Base-by-base conservation (phyloP, 306 rosid species). In the Crotalaria pallida region DNA sequence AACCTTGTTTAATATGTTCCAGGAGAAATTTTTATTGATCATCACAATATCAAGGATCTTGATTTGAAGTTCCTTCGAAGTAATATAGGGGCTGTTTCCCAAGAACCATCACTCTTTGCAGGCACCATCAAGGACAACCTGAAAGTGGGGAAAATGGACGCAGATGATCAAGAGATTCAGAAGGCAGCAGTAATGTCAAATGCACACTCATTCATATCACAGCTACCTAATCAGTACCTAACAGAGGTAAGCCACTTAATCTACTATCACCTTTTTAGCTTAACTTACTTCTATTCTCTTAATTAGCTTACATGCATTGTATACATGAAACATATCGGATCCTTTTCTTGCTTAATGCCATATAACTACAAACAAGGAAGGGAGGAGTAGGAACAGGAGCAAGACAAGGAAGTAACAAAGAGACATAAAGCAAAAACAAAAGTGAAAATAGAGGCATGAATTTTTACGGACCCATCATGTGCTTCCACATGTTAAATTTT, bases 41-140 rank as follows among this genome's bases (percentile, higher is more conserved):
- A 67, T 65, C 82, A 72, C 36, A 86, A 83, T 61, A 84, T 89
- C 77, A 87, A 86, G 83, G 88, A 85, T 72, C 79, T 92, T 71
- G 82, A 87, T 69, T 71, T 89, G 81, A 89, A 84, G 86, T 89
- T 86, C 81, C 83, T 92, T 18, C 77, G 95, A 70, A 74, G 86
- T 48, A 89, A 86, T 72, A 68, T 87, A 61, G 96, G 96, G 70
- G 80, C 80, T 16, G 98, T 92, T 79, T 87, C 87, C 34, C 96
- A 92, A 74, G 98, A 92, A 67, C 96, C 98, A 19, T 72, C 90
- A 41, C 88, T 89, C 8, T 92, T 87, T 79, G 56, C 84, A 40
- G 95, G 95, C 29, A 89, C 92, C 50, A 84, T 92, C 74, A 78
- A 74, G 18, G 95, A 89, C 64, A 92, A 89, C 69, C 65, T 92